Evolutionary conservation across 495 filamentous ascomycete genomes (phyloP).

Genomic region (Aspergillus bertholletiae): DNA sequence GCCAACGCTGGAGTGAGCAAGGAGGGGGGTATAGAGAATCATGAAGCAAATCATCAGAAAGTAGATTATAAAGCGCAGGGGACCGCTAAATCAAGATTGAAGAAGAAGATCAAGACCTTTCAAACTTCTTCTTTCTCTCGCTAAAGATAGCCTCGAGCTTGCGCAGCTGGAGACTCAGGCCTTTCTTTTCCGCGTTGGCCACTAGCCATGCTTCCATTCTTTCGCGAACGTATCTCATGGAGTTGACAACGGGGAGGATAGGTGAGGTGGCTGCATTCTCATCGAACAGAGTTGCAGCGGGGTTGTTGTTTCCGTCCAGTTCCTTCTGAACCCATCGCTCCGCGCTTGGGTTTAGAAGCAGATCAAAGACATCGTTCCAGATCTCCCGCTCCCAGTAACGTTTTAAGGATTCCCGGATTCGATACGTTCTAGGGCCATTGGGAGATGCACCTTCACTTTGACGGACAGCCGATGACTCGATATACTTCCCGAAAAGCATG

Average conservation of each 20-base stretch:
- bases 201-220: conserved; percentile 85
- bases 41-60: conserved; percentile 2
- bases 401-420: conserved; percentile 74
- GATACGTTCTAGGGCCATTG: conserved; percentile 54
- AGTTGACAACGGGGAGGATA: conserved; percentile 62
- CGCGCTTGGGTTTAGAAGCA: conserved; percentile 75
- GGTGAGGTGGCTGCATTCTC: neutral
- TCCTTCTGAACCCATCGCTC: conserved; percentile 50
- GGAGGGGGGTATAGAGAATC: neutral
- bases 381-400: conserved; percentile 94
- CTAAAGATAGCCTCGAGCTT: conserved; percentile 65
- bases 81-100: neutral
- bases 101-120: conserved; percentile 20
- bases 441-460: conserved; percentile 17
- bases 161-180: conserved; percentile 52
- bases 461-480: conserved; percentile 68
- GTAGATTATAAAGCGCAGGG: conserved; percentile 3
- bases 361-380: conserved; percentile 79
- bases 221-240: conserved; percentile 63
- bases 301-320: conserved; percentile 46
- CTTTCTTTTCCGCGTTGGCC: conserved; percentile 75
- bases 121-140: conserved; percentile 59
- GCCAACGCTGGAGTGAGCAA: neutral
- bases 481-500: conserved; percentile 89
- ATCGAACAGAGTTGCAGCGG: neutral